Percentiles rank a stretch among this genome's conserved stretches.
Conservation (phyloP, 2,329 filamentous ascomycete genomes). For the Fulvia fulva region DNA sequence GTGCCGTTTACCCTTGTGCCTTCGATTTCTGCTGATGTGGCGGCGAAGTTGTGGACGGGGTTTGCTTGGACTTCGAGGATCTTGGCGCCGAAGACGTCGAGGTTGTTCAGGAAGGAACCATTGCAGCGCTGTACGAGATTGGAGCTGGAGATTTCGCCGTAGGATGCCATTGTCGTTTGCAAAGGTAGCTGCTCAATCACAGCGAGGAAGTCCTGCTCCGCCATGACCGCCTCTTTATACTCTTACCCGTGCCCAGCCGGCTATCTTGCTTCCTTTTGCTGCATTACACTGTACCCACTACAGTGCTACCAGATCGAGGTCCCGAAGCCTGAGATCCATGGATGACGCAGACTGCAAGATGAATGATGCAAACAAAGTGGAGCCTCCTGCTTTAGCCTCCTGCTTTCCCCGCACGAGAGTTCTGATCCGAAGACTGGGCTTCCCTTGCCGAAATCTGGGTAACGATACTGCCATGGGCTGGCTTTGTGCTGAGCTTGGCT, state of each 20-base stretch:
- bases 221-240: not conserved
- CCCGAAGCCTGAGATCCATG: not conserved
- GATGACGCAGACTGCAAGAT: not conserved
- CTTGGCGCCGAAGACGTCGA: conserved; percentile 3
- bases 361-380: not conserved
- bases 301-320: no score
- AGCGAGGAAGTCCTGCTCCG: not conserved
- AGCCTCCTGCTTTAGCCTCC: not conserved
- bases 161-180: not conserved
- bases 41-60: not conserved
- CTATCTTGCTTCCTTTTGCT: not conserved
- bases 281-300: not conserved
- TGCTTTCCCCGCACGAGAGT: not conserved
- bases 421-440: not conserved
- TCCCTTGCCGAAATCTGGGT: not conserved
- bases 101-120: not conserved
- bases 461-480: not conserved
- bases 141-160: not conserved
- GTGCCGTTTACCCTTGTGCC: not conserved
- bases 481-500: not conserved
- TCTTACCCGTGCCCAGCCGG: not conserved
- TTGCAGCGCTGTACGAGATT: not conserved
- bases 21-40: not conserved
- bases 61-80: not conserved
- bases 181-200: not conserved